A percentile compares a stretch with the other conserved stretches of the same genome.
Evolutionary conservation across 306 rosid species (phyloP).

Genomic region (Acacia acuminata): DNA sequence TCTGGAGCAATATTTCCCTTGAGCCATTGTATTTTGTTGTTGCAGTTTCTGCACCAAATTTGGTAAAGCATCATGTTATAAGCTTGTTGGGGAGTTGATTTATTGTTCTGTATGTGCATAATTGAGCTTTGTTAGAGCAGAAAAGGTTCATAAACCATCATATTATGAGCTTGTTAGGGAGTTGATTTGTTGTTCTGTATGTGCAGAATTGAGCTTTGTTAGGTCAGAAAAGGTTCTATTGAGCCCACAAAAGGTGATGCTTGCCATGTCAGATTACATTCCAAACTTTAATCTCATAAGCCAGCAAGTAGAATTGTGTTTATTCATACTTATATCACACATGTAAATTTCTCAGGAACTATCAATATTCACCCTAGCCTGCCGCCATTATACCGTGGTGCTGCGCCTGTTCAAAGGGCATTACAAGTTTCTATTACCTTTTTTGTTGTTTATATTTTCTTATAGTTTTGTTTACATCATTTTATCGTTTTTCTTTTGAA

Average conservation of each 20-base stretch:
- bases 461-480: background rate
- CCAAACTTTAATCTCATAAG: conserved; percentile 77
- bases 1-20: background rate
- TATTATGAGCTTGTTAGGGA: background rate
- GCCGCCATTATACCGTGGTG: no score
- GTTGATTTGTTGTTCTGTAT: conserved; percentile 12
- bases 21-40: background rate
- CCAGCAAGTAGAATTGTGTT: conserved; percentile 63
- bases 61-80: background rate
- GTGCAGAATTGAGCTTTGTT: conserved; percentile 58
- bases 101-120: no score
- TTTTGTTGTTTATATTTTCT: conserved; percentile 4
- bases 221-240: conserved; percentile 48
- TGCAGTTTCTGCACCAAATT: background rate
- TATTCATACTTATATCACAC: conserved; percentile 5
- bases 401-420: conserved; percentile 94
- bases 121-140: no score
- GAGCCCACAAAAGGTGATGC: conserved; percentile 71
- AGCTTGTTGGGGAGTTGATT: no score
- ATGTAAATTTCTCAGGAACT: conserved; percentile 60
- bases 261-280: conserved; percentile 61
- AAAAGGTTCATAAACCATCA: no score
- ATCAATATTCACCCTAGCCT: conserved; percentile 93
- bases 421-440: conserved; percentile 55
- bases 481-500: background rate